phyloP scores from a whole-genome alignment of 345 rosid genomes.

The Firmiana major region DNA sequence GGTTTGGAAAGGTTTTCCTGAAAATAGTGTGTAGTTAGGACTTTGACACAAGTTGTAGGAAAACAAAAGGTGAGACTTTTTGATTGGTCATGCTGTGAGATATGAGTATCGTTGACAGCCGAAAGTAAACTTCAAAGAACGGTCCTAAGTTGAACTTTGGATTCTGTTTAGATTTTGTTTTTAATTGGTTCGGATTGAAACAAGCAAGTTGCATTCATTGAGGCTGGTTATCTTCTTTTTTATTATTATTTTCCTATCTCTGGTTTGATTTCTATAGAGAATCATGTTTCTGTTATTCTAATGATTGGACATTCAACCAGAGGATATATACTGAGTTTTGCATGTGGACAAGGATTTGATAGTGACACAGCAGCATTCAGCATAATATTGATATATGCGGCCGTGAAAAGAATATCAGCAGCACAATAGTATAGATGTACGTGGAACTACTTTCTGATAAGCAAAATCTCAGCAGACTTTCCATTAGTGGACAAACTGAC shows the following conservation, averaged over 20 bases:
- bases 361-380: neutral
- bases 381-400: neutral
- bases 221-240: neutral
- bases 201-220: neutral
- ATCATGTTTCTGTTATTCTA: neutral
- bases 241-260: neutral
- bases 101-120: neutral
- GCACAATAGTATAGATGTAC: neutral
- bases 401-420: neutral
- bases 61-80: neutral
- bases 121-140: neutral
- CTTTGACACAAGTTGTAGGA: slow-evolving; percentile 4
- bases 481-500: neutral
- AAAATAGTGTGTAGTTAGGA: neutral
- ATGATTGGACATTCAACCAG: neutral
- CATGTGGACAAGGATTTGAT: neutral
- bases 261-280: neutral
- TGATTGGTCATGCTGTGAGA: neutral
- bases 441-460: neutral
- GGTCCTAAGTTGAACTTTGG: neutral
- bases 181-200: neutral
- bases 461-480: neutral
- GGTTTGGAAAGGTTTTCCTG: neutral
- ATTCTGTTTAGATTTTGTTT: neutral
- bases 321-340: neutral